Evolutionary conservation across 2,329 filamentous ascomycete genomes (phyloP).

Genomic region (Eurotiales sp.): DNA sequence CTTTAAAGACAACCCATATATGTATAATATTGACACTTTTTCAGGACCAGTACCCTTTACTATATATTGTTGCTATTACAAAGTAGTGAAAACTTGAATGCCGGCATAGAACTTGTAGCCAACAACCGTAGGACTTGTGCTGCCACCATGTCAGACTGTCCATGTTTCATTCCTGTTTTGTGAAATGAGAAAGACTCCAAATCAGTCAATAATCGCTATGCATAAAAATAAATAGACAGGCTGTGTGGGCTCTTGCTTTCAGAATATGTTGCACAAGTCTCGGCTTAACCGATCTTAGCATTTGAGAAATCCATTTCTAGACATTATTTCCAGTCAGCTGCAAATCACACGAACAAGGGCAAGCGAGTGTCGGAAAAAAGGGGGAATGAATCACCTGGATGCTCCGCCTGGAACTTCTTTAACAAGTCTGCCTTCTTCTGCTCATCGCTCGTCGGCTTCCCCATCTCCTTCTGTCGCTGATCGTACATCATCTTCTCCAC

Average conservation of each 20-base stretch:
- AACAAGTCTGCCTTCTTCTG: constrained; percentile 91
- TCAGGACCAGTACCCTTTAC: too few species aligned
- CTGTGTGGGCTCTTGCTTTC: too few species aligned
- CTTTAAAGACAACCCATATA: too few species aligned
- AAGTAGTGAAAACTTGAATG: too few species aligned
- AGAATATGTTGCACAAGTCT: too few species aligned
- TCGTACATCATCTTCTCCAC: constrained; percentile 99
- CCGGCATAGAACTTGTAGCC: too few species aligned
- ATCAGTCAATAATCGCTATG: neutral
- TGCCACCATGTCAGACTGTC: too few species aligned
- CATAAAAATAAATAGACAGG: neutral
- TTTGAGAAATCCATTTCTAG: constrained; percentile 65
- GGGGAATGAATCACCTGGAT: constrained; percentile 46
- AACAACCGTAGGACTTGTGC: too few species aligned
- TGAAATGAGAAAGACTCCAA: neutral
- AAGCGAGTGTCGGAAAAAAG: too few species aligned
- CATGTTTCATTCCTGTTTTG: neutral
- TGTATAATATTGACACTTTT: too few species aligned
- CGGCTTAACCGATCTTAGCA: constrained; percentile 59
- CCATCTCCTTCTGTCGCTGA: constrained; percentile 92
- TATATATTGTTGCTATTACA: too few species aligned
- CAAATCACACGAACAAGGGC: neutral
- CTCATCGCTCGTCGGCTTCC: constrained; percentile 85
- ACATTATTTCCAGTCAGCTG: constrained; percentile 14
- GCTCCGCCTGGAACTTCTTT: constrained; percentile 83